These are phyloP conservation scores for Xylariaceae sp. DNA, from an alignment of 2,329 filamentous ascomycete genomes.

Conservation along the genomic window DNA sequence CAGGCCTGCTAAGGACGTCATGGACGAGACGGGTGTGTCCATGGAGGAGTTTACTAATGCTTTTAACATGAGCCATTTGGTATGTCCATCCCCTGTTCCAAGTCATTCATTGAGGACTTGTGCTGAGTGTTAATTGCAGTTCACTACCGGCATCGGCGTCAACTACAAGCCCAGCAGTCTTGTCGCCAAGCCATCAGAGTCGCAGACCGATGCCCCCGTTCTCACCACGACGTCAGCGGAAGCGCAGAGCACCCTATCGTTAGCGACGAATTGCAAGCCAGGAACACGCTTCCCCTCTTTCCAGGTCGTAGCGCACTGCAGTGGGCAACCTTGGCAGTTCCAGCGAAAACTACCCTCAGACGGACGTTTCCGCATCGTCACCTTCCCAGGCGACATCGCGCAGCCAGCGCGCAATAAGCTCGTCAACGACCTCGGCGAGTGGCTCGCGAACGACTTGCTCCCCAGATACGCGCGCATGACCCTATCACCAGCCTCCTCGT, in stretches of 20 bases:
- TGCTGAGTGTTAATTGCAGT: constrained; percentile 3
- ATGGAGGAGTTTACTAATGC: constrained; percentile 46
- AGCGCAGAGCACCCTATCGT: constrained; percentile 32
- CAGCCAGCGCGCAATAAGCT: constrained; percentile 37
- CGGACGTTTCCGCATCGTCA: constrained; percentile 52
- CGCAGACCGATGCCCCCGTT: neutral
- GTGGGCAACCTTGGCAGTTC: constrained; percentile 52
- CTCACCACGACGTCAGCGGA: neutral
- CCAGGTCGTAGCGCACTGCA: constrained; percentile 55
- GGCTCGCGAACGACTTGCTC: constrained; percentile 40
- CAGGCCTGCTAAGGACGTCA: constrained; percentile 47
- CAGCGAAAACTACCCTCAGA: constrained; percentile 51
- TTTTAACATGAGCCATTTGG: constrained; percentile 25
- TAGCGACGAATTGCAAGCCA: constrained; percentile 41
- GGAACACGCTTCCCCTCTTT: constrained; percentile 55
- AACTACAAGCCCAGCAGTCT: constrained; percentile 53
- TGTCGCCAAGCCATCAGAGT: constrained; percentile 45
- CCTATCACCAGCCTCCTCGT: constrained; percentile 20
- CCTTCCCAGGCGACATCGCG: constrained; percentile 56
- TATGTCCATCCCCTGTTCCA: neutral
- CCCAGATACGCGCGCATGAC: constrained; percentile 30
- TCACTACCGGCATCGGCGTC: constrained; percentile 36
- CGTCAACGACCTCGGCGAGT: constrained; percentile 38
- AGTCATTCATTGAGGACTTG: neutral
- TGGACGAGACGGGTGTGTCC: constrained; percentile 51